phyloP scores from a whole-genome alignment of 768 basidiomycete genomes.

The Hericium coralloides region DNA sequence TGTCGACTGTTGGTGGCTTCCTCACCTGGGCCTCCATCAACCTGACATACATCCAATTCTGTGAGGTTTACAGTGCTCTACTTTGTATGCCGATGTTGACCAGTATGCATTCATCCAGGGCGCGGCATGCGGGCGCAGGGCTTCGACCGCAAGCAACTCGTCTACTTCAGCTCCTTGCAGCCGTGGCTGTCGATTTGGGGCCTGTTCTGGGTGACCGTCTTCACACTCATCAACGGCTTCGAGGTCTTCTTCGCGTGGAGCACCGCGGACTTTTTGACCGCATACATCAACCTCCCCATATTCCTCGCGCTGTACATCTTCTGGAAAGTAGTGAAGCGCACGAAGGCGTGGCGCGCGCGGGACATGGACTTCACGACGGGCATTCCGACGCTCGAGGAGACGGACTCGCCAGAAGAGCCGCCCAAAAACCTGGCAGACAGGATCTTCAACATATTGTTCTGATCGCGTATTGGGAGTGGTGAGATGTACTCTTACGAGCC shows the following conservation, averaged over 20 bases:
- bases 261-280: slow-evolving; percentile 39
- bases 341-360: slow-evolving; percentile 39
- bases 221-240: slow-evolving; percentile 50
- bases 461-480: slow-evolving; percentile 2
- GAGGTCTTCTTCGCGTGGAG: slow-evolving; percentile 58
- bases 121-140: slow-evolving; percentile 60
- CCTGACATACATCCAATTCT: slow-evolving; percentile 64
- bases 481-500: no score
- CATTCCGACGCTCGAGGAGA: slow-evolving; percentile 63
- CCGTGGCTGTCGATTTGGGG: slow-evolving; percentile 69
- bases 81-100: background rate
- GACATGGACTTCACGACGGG: slow-evolving; percentile 72
- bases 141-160: slow-evolving; percentile 48
- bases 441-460: slow-evolving; percentile 46
- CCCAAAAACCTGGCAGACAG: slow-evolving; percentile 43
- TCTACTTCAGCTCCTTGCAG: slow-evolving; percentile 53
- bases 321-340: slow-evolving; percentile 34
- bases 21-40: slow-evolving; percentile 61
- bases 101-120: slow-evolving; percentile 25
- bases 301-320: slow-evolving; percentile 37
- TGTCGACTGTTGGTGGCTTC: slow-evolving; percentile 63
- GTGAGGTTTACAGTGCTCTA: slow-evolving; percentile 27
- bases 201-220: slow-evolving; percentile 51
- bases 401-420: slow-evolving; percentile 42
- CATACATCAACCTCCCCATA: slow-evolving; percentile 33